Evolutionary conservation across 2,329 filamentous ascomycete species (phyloP), one percentile per base, ranked within the genome.

Genomic region (Diplodia sapinea): DNA sequence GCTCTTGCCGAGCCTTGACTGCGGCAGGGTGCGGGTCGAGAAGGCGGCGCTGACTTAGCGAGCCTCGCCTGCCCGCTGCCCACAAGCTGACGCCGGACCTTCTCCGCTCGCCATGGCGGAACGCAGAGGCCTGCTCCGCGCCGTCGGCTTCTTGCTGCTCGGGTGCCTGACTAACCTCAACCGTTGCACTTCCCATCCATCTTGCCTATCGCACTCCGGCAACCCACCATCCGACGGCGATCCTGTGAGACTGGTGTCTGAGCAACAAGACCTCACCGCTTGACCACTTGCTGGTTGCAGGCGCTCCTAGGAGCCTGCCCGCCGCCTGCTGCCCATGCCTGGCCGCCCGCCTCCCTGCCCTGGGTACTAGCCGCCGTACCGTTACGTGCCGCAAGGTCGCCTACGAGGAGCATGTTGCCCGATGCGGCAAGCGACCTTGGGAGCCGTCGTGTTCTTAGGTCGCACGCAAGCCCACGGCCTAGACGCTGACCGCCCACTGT

Each of bases 191-290:
- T 26, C 26, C 13, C 33, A 23, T 40, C 36, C 38, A 31, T 26
- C 26, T n/a, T 47, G 26, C 40, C 29, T 15, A 8, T 38, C 36
- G 36, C 36, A 38, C 59, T 13, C 59, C 59, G 47, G 59, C 43
- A 47, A 31, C 12, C 29, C 6, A 31, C 29, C n/a, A 51, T 63
- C 59, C 59, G 47, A 38, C 23, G 29, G 29, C 43, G 50, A 13
- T 33, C 29, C 56, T 43, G 40, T 51, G 57, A 51, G 49, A 62
- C 57, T 62, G 40, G 57, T 62, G 59, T 63, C 50, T 31, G 59
- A 63, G 17, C 29, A 52, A 26, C 50, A 36, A 7, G n/a, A 20
- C 5, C 17, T 20, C 12, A 8, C 8, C 43, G 13, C n/a, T 13
- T n/a, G 20, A 8, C 17, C 7, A 13, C 43, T 4, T 47, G 43